Conservation (phyloP, 371 early-diverging fungal genomes). For the Mycotypha africana region DNA sequence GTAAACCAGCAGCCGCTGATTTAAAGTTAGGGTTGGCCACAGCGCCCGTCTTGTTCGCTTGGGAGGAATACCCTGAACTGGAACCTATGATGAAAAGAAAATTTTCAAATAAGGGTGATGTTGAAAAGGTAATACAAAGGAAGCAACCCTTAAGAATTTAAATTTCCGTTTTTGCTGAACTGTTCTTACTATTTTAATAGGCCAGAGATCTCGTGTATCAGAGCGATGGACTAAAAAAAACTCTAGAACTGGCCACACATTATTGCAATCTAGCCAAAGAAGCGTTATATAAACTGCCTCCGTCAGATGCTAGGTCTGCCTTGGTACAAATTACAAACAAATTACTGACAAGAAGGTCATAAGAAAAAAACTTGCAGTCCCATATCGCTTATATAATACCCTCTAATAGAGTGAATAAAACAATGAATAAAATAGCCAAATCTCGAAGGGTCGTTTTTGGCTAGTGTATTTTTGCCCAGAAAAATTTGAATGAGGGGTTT, state of each 20-base stretch:
- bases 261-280: slow-evolving; percentile 57
- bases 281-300: slow-evolving; percentile 55
- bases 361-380: too few relatives aligned
- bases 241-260: slow-evolving; percentile 46
- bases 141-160: too few relatives aligned
- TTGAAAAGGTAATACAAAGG: slow-evolving; percentile 36
- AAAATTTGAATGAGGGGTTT: too few relatives aligned
- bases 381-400: too few relatives aligned
- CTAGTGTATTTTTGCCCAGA: too few relatives aligned
- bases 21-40: slow-evolving; percentile 82
- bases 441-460: too few relatives aligned
- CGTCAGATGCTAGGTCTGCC: slow-evolving; percentile 64
- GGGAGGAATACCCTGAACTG: slow-evolving; percentile 84
- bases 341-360: background rate
- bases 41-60: slow-evolving; percentile 92
- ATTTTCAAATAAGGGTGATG: slow-evolving; percentile 67
- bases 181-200: slow-evolving; percentile 16
- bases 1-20: slow-evolving; percentile 63
- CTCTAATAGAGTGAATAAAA: too few relatives aligned
- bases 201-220: slow-evolving; percentile 66
- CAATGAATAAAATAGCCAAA: too few relatives aligned
- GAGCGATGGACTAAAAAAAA: slow-evolving; percentile 64
- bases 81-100: slow-evolving; percentile 82
- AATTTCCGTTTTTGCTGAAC: too few relatives aligned
- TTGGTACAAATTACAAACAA: slow-evolving; percentile 36